Base-by-base conservation (phyloP, 495 filamentous ascomycete species). In the Hypomontagnella monticulosa region DNA sequence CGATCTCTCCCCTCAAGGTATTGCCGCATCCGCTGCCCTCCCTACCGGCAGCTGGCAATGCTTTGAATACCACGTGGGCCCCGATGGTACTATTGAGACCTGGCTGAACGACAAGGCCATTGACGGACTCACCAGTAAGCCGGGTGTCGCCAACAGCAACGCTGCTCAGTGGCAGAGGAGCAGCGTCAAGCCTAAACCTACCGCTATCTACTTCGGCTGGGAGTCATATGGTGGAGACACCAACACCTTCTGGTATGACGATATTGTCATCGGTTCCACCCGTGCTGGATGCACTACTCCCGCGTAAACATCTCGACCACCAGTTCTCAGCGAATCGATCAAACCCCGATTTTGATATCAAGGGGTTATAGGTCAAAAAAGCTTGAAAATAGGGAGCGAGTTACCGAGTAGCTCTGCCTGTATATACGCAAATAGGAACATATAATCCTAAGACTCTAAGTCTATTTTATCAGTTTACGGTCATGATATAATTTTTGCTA, bases 241-340 rank as follows among this genome's bases (percentile, higher is more conserved):
- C 15, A 85, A 87, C 68, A 87, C 84, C 20, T 82, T 87, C 71
- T 85, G 82, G 82, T 85, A 83, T 55, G 84, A 87, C 51, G 83
- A 87, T 52, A 77, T 85, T 52, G 62, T 53, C 11, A 58, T 87
- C 36, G 72, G 71, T 66, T 76, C 77, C 50, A 78, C 66, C 23
- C 71, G 80, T 27, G 75, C 83, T 68, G 83, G 83, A 52, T 86
- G 83, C 73, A 57, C 41, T 11, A 48, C 34, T 40, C 48, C 49
- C 36, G n/a, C 36, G 8, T 14, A 11, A 3, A 14, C 36, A 9
- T 10, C 3, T 10, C n/a, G 8, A 38, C 3, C 8, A 9, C 36
- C 23, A 6, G 6, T 27, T 6, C 6, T 27, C 23, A 27, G 2
- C 6, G 3, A 27, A 6, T 2, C 6, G 23, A 6, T 27, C 6